A percentile compares a stretch with the other conserved stretches of the same genome.
Conservation (phyloP, 148 eudicot genomes). For the Vaccinium corymbosum region DNA sequence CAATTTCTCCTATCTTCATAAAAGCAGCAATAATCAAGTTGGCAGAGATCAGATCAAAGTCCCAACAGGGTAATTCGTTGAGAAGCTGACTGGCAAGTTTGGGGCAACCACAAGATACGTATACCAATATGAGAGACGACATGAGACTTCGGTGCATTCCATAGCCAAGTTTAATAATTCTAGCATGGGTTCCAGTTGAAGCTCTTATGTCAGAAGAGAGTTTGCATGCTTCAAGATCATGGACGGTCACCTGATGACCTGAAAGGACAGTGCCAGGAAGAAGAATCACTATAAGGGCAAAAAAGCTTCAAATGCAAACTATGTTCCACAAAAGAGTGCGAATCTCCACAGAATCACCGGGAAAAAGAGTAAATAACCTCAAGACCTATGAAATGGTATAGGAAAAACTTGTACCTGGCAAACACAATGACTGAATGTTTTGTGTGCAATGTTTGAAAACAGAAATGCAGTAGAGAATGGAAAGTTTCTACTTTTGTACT, state of each 20-base stretch:
- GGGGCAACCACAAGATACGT: conserved; percentile 30
- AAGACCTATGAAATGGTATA: neutral
- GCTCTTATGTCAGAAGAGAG: conserved; percentile 26
- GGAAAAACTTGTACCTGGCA: neutral
- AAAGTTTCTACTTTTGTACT: no score
- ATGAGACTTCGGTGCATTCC: conserved; percentile 34
- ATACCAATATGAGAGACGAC: conserved; percentile 31
- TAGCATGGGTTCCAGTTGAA: conserved; percentile 32
- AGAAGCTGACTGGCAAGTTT: conserved; percentile 39
- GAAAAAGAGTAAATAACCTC: neutral
- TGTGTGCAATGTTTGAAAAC: neutral
- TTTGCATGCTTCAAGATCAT: conserved; percentile 44
- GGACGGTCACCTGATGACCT: conserved; percentile 39
- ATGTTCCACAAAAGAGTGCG: neutral
- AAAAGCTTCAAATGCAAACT: neutral
- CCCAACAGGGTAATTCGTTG: conserved; percentile 30
- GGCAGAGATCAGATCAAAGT: conserved; percentile 38
- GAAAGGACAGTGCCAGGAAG: conserved; percentile 12
- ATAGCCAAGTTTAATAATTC: conserved; percentile 55
- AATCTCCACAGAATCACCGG: neutral
- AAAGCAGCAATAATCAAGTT: conserved; percentile 50
- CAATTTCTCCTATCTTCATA: conserved; percentile 48
- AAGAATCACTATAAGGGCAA: neutral
- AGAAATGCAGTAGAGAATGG: neutral
- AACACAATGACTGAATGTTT: neutral